Evolutionary conservation across 306 rosid species (phyloP).

Genomic region (Gleditsia sinensis): DNA sequence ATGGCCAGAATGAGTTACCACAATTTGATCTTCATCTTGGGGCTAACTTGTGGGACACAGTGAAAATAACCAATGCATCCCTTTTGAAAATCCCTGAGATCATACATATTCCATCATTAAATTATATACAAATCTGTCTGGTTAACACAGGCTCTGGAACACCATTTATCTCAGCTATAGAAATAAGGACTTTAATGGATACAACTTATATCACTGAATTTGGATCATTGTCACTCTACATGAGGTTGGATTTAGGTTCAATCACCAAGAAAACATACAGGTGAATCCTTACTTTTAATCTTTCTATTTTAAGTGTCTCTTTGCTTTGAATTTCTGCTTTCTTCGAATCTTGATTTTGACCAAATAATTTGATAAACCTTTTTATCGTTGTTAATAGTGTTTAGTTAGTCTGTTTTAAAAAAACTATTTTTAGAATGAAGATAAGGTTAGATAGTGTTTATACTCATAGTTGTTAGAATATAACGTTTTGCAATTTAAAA

Average conservation of each 20-base stretch:
- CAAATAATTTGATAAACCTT: too few relatives aligned
- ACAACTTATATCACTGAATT: conserved; percentile 12
- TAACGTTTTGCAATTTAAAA: too few relatives aligned
- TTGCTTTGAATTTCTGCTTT: too few relatives aligned
- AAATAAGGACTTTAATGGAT: conserved; percentile 39
- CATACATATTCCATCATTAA: conserved; percentile 37
- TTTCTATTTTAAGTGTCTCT: too few relatives aligned
- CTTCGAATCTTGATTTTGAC: too few relatives aligned
- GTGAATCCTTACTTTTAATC: conserved; percentile 6
- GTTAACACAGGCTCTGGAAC: conserved; percentile 44
- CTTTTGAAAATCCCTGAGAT: neutral
- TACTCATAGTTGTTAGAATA: too few relatives aligned
- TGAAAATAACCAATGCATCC: conserved; percentile 16
- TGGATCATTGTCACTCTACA: conserved; percentile 7
- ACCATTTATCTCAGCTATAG: conserved; percentile 53
- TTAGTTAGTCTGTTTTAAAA: too few relatives aligned
- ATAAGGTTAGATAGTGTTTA: too few relatives aligned
- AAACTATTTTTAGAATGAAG: too few relatives aligned
- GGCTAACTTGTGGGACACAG: conserved; percentile 38
- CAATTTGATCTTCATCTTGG: conserved; percentile 50
- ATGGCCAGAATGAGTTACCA: conserved; percentile 29
- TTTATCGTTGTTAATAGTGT: too few relatives aligned
- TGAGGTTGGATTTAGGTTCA: conserved; percentile 36
- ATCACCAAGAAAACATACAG: neutral
- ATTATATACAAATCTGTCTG: conserved; percentile 44